These are phyloP conservation scores for Selenicereus undatus DNA, from an alignment of 148 eudicot species.

Conservation along the genomic window DNA sequence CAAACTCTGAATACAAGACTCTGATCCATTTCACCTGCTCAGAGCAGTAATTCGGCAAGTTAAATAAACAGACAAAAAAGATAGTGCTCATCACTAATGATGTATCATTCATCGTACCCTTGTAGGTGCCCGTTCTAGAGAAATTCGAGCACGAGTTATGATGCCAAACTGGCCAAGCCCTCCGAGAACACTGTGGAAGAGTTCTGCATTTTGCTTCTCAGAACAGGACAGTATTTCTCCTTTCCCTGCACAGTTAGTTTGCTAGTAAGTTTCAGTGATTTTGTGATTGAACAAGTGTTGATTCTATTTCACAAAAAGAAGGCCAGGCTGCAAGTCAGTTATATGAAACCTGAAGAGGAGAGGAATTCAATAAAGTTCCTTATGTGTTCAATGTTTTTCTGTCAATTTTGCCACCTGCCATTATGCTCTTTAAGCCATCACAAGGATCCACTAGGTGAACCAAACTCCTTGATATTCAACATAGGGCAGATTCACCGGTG, in stretches of 20 bases:
- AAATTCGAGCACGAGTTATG: slow-evolving; percentile 73
- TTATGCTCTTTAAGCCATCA: too few relatives aligned
- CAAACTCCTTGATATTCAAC: too few relatives aligned
- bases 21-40: slow-evolving; percentile 91
- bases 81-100: background rate
- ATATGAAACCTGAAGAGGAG: slow-evolving; percentile 5
- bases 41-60: background rate
- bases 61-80: background rate
- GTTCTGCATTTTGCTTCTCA: slow-evolving; percentile 60
- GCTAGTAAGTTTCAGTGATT: slow-evolving; percentile 9
- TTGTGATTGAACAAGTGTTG: background rate
- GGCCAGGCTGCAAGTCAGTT: slow-evolving; percentile 9
- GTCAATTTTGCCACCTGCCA: too few relatives aligned
- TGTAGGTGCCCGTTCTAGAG: slow-evolving; percentile 68
- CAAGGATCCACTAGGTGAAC: too few relatives aligned
- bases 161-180: slow-evolving; percentile 92
- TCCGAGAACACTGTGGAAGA: slow-evolving; percentile 71
- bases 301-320: slow-evolving; percentile 16
- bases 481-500: too few relatives aligned
- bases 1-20: slow-evolving; percentile 73
- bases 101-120: slow-evolving; percentile 31
- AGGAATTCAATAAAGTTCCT: slow-evolving; percentile 8
- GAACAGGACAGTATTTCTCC: slow-evolving; percentile 66
- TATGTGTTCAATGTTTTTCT: slow-evolving; percentile 14
- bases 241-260: slow-evolving; percentile 52